Conservation (phyloP, 2,329 filamentous ascomycete species). For the Cercospora nicotianae region DNA sequence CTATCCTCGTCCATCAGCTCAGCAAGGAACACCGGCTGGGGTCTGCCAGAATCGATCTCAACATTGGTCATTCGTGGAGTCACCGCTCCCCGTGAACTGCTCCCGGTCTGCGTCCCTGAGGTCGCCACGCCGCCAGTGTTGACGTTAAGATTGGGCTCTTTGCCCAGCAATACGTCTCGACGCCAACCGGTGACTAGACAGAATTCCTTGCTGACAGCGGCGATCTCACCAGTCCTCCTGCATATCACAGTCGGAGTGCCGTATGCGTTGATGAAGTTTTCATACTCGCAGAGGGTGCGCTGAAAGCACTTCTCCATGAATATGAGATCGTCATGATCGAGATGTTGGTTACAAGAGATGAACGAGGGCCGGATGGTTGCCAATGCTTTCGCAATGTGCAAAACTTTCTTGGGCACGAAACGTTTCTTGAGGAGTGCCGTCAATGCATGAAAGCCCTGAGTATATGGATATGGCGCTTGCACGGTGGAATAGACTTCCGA, state of each 20-base stretch:
- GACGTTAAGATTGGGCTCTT: slow-evolving; percentile 82
- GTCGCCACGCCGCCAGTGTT: slow-evolving; percentile 63
- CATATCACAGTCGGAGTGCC: slow-evolving; percentile 91
- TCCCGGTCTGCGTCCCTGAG: slow-evolving; percentile 44
- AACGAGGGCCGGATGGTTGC: slow-evolving; percentile 90
- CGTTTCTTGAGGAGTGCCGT: slow-evolving; percentile 76
- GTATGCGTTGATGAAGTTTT: slow-evolving; percentile 85
- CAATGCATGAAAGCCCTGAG: slow-evolving; percentile 83
- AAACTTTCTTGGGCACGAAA: slow-evolving; percentile 72
- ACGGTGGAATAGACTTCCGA: slow-evolving; percentile 86
- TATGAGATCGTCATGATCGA: slow-evolving; percentile 83
- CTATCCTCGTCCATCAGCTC: slow-evolving; percentile 92
- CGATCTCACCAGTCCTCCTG: slow-evolving; percentile 89
- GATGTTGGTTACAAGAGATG: slow-evolving; percentile 84
- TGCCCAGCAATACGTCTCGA: slow-evolving; percentile 82
- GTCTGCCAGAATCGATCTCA: slow-evolving; percentile 43
- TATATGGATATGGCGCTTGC: slow-evolving; percentile 88
- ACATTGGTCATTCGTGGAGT: slow-evolving; percentile 46
- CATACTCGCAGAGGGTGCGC: slow-evolving; percentile 85
- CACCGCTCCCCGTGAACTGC: slow-evolving; percentile 48
- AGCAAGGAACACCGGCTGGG: slow-evolving; percentile 82
- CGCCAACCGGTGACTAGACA: slow-evolving; percentile 94
- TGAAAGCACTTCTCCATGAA: slow-evolving; percentile 99
- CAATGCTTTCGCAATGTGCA: slow-evolving; percentile 82
- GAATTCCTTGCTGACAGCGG: slow-evolving; percentile 93